phyloP scores from a whole-genome alignment of 1,284 basidiomycete species.

The Ceratobasidium sp. region DNA sequence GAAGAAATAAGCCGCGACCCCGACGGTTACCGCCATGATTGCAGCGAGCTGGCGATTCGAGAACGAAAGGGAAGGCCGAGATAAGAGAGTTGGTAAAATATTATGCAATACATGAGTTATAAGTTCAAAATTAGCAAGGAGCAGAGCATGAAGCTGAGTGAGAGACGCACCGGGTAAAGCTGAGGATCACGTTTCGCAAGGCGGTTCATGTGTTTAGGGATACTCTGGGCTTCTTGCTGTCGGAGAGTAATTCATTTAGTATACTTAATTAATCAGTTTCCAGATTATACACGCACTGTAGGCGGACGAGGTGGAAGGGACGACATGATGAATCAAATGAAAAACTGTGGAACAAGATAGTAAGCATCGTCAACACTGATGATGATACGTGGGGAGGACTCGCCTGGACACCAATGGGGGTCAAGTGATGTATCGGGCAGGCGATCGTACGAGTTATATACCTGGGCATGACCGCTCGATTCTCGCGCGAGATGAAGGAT shows the following conservation, averaged over 20 bases:
- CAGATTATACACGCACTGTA: neutral
- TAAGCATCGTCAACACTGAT: neutral
- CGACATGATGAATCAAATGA: conserved; percentile 10
- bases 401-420: neutral
- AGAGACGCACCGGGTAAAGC: conserved; percentile 27
- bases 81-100: no score
- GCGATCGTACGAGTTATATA: neutral
- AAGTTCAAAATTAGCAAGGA: neutral
- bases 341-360: neutral
- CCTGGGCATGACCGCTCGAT: neutral
- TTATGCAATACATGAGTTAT: no score
- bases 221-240: conserved; percentile 20
- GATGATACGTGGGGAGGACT: neutral
- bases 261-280: neutral
- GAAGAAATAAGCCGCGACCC: conserved; percentile 18
- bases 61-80: no score
- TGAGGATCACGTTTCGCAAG: conserved; percentile 37
- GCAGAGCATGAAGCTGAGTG: neutral
- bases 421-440: neutral
- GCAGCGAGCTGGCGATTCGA: conserved; percentile 8
- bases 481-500: neutral
- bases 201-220: conserved; percentile 30
- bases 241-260: neutral
- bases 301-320: conserved; percentile 32
- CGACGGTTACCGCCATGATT: conserved; percentile 8